Percentiles rank a stretch among this genome's conserved stretches.
Evolutionary conservation across 805 yeast genomes (phyloP).

Genomic region (Zygoascus bituminiphila): DNA sequence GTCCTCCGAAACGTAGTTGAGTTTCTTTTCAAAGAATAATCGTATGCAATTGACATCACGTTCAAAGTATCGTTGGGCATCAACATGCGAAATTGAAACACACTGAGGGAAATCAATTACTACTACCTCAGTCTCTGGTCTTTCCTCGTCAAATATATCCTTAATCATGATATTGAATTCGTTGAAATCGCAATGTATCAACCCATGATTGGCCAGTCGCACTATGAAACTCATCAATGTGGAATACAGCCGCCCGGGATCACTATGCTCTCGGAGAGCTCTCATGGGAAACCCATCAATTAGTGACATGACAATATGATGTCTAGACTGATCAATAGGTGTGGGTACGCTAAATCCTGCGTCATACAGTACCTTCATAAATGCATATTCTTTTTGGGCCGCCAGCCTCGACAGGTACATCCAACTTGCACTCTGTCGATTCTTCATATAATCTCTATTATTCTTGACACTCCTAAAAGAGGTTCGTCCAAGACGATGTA

Average conservation of each 20-base stretch:
- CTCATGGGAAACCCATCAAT: slow-evolving; percentile 88
- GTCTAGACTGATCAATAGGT: slow-evolving; percentile 86
- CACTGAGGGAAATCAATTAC: slow-evolving; percentile 99
- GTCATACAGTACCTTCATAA: slow-evolving; percentile 65
- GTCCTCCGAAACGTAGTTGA: slow-evolving; percentile 70
- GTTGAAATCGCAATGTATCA: slow-evolving; percentile 95
- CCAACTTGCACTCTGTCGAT: slow-evolving; percentile 74
- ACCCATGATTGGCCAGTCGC: slow-evolving; percentile 73
- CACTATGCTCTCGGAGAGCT: slow-evolving; percentile 59
- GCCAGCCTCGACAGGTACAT: slow-evolving; percentile 85
- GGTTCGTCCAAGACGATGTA: slow-evolving; percentile 89
- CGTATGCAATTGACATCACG: slow-evolving; percentile 91
- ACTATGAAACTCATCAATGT: slow-evolving; percentile 84
- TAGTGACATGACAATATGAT: slow-evolving; percentile 87
- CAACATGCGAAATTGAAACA: slow-evolving; percentile 83
- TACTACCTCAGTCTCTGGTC: slow-evolving; percentile 59
- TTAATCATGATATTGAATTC: slow-evolving; percentile 90
- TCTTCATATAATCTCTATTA: slow-evolving; percentile 82
- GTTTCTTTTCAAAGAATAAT: slow-evolving; percentile 69
- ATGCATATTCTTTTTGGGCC: slow-evolving; percentile 86
- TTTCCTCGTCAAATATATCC: slow-evolving; percentile 31
- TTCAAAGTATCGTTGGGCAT: slow-evolving; percentile 80
- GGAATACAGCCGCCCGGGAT: slow-evolving; percentile 66
- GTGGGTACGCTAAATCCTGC: slow-evolving; percentile 81
- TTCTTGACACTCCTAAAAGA: slow-evolving; percentile 89